These are phyloP conservation scores for Colletotrichum sidae DNA, from an alignment of 2,329 filamentous ascomycete species.

Conservation along the genomic window DNA sequence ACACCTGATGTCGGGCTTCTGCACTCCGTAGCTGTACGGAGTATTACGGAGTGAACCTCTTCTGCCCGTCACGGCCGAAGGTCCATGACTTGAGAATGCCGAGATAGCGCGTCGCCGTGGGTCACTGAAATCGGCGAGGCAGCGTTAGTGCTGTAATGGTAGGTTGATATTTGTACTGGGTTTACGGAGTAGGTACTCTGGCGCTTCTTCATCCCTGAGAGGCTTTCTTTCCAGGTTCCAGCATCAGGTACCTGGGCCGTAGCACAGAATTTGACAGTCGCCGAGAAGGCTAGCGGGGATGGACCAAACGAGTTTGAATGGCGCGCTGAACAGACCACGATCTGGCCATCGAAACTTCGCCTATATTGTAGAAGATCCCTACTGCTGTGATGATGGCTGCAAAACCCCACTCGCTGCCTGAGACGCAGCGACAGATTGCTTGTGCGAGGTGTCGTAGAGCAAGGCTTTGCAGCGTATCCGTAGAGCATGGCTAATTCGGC, in stretches of 20 bases:
- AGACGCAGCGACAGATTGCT: not conserved
- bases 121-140: too few relatives aligned
- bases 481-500: too few relatives aligned
- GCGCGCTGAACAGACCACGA: constrained; percentile 16
- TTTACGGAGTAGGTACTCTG: too few relatives aligned
- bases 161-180: too few relatives aligned
- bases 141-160: too few relatives aligned
- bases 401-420: not conserved
- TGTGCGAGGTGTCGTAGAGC: not conserved
- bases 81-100: constrained; percentile 15
- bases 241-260: constrained; percentile 1
- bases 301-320: constrained; percentile 10
- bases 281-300: constrained; percentile 10
- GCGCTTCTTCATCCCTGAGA: not conserved
- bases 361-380: too few relatives aligned
- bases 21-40: constrained; percentile 5
- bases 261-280: not conserved
- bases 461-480: too few relatives aligned
- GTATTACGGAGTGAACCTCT: too few relatives aligned
- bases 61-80: constrained; percentile 20
- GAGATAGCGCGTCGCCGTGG: not conserved
- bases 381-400: too few relatives aligned
- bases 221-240: not conserved
- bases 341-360: constrained; percentile 13
- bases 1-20: constrained; percentile 23